phyloP scores from a whole-genome alignment of 2,329 filamentous ascomycete species.

The Aspergillus intermedius region DNA sequence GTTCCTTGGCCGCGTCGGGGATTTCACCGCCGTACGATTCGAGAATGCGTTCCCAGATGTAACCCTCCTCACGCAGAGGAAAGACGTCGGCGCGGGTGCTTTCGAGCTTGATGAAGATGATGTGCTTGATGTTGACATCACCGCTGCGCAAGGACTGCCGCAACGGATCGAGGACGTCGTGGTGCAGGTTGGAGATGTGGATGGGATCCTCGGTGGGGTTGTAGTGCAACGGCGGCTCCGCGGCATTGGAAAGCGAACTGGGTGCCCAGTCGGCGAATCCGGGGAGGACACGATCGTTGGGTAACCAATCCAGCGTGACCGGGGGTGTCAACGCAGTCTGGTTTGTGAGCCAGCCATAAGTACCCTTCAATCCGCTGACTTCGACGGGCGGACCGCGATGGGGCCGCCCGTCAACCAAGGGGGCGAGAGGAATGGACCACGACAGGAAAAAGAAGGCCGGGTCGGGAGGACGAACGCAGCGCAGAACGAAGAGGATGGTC shows the following conservation, averaged over 20 bases:
- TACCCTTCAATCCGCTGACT: conserved; percentile 7
- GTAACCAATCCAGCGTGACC: conserved; percentile 13
- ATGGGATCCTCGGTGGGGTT: conserved; percentile 32
- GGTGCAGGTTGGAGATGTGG: conserved; percentile 33
- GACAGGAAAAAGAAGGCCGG: conserved; percentile 18
- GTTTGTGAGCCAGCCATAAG: conserved; percentile 9
- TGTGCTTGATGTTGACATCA: conserved; percentile 34
- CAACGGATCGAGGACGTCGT: conserved; percentile 19
- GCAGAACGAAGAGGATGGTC: conserved; percentile 18
- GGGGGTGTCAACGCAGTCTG: conserved; percentile 10
- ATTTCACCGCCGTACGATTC: conserved; percentile 28
- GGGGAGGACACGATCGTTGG: conserved; percentile 5
- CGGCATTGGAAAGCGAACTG: background rate
- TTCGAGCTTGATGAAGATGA: conserved; percentile 38
- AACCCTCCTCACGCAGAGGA: conserved; percentile 34
- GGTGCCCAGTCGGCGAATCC: conserved; percentile 18
- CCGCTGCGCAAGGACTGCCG: conserved; percentile 13
- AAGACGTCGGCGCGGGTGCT: conserved; percentile 43
- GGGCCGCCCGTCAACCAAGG: conserved; percentile 10
- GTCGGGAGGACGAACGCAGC: conserved; percentile 20
- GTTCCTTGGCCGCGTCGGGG: conserved; percentile 20
- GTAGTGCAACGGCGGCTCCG: conserved; percentile 22
- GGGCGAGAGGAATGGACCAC: conserved; percentile 8
- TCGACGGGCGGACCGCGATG: conserved; percentile 8
- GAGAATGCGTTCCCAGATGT: conserved; percentile 28